A percentile compares a stretch with the other conserved stretches of the same genome.
These are phyloP conservation scores for Penicillium sp. DNA, from an alignment of 2,329 filamentous ascomycete species.

Conservation along the genomic window DNA sequence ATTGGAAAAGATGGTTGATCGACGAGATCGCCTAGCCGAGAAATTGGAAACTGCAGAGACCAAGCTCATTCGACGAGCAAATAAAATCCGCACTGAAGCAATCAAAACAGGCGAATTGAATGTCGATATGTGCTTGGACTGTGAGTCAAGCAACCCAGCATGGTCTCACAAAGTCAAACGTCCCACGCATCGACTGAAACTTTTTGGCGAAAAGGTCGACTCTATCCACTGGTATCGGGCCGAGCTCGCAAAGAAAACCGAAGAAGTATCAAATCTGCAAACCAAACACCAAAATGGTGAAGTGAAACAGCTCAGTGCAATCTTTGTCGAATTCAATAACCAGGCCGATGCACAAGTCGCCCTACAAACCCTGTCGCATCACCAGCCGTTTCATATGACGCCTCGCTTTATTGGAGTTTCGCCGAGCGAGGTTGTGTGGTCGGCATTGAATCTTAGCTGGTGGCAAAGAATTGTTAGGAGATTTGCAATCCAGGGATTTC, in stretches of 20 bases:
- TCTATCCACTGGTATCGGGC: constrained; percentile 81
- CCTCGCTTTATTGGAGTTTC: constrained; percentile 82
- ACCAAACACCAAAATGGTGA: constrained; percentile 62
- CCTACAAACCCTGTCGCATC: constrained; percentile 78
- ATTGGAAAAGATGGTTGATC: constrained; percentile 72
- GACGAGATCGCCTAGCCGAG: constrained; percentile 74
- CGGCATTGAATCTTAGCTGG: constrained; percentile 75
- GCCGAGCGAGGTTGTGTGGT: constrained; percentile 87
- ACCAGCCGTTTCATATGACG: constrained; percentile 81
- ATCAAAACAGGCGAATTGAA: constrained; percentile 35
- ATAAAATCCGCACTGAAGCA: constrained; percentile 65
- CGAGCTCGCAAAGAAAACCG: constrained; percentile 69
- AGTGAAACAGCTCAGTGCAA: constrained; percentile 65
- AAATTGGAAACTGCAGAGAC: constrained; percentile 85
- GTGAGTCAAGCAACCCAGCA: constrained; percentile 28
- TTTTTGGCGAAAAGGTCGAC: constrained; percentile 81
- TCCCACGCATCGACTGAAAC: constrained; percentile 68
- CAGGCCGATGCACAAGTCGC: constrained; percentile 83
- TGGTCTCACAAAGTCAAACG: constrained; percentile 51
- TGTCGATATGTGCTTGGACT: constrained; percentile 28
- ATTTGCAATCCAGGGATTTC: constrained; percentile 65
- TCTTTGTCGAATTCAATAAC: constrained; percentile 84
- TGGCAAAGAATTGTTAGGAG: constrained; percentile 75
- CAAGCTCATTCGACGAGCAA: constrained; percentile 74
- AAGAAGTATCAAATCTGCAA: constrained; percentile 66